Evolutionary conservation across 352 stramenopile genomes (phyloP), one percentile per base, ranked within the genome.

Genomic region (Phytophthora rubi): DNA sequence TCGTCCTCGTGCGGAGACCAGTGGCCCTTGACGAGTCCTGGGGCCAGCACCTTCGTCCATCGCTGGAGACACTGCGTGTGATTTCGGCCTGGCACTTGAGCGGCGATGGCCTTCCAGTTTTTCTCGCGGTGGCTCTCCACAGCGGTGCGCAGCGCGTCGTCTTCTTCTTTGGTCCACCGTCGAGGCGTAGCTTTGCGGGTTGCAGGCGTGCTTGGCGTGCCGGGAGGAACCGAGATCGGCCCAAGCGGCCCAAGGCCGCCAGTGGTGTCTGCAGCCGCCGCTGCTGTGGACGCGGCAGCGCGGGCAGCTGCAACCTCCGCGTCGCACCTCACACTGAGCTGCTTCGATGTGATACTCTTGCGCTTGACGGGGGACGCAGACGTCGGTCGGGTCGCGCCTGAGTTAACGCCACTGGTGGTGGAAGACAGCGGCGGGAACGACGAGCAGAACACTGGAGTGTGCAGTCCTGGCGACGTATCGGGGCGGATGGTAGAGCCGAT

Each of bases 51-150:
- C 61, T 98, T 98, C 28, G 87, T 96, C 92, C 92, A 98, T 5
- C 92, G 85, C 65, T 98, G 92, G 35, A 97, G 77, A 65, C 91
- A 97, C 69, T 98, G 92, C 65, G 90, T 95, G 75, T 98, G 90
- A 71, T 97, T 98, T 16, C 92, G 82, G 2, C 88, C 90, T 12
- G 88, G 83, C 35, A 98, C 88, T 56, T 94, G 85, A 49, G 89
- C 79, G 7, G 92, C 91, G 60, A 98, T 98, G 15, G 90, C 89
- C 60, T 98, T 97, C 92, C 92, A 98, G 70, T 97, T 96, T 62
- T 94, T 96, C 62, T 96, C 91, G 48, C 89, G 88, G 52, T 96
- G 85, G 70, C 89, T 92, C 58, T 93, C 79, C 6, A 98, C 92
- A 30, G 92, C 92, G 35, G 86, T 21, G 2, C 90, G 82, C 32